Evolutionary conservation across 2,329 filamentous ascomycete species (phyloP).

Genomic region (Colletotrichum somersetense): DNA sequence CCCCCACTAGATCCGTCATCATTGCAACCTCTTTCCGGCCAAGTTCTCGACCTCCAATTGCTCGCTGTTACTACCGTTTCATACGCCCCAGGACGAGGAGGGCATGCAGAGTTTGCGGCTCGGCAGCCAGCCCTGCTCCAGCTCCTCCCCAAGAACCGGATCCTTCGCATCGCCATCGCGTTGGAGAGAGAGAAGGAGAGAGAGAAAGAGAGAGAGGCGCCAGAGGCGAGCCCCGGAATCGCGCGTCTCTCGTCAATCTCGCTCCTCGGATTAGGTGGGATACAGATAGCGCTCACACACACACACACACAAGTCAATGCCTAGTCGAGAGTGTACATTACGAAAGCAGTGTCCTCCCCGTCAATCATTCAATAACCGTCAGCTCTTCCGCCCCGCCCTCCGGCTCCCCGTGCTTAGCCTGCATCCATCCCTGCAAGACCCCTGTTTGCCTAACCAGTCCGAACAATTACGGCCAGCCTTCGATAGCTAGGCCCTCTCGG

Average conservation of each 20-base stretch:
- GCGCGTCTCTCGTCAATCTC: slow-evolving; percentile 29
- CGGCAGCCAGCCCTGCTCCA: not conserved
- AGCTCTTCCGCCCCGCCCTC: not conserved
- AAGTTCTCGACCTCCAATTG: not conserved
- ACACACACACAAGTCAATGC: not conserved
- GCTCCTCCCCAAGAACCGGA: not conserved
- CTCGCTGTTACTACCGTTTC: not conserved
- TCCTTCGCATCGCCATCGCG: not conserved
- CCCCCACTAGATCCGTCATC: not conserved
- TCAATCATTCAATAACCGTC: not conserved
- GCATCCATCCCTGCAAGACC: slow-evolving; percentile 17
- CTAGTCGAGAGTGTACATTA: too few species aligned
- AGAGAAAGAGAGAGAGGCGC: too few species aligned
- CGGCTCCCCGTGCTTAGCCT: slow-evolving; percentile 28
- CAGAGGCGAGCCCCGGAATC: not conserved
- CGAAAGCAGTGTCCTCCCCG: too few species aligned
- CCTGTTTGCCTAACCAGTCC: not conserved
- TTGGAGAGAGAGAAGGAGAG: too few species aligned
- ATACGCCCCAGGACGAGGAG: not conserved
- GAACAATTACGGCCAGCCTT: not conserved
- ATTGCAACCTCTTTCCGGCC: not conserved
- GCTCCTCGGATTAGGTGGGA: not conserved
- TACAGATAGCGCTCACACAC: not conserved
- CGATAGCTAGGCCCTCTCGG: not conserved
- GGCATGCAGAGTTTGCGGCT: not conserved